These are phyloP conservation scores for Biscutella auriculata DNA, from an alignment of 441 rosid species.

Conservation along the genomic window DNA sequence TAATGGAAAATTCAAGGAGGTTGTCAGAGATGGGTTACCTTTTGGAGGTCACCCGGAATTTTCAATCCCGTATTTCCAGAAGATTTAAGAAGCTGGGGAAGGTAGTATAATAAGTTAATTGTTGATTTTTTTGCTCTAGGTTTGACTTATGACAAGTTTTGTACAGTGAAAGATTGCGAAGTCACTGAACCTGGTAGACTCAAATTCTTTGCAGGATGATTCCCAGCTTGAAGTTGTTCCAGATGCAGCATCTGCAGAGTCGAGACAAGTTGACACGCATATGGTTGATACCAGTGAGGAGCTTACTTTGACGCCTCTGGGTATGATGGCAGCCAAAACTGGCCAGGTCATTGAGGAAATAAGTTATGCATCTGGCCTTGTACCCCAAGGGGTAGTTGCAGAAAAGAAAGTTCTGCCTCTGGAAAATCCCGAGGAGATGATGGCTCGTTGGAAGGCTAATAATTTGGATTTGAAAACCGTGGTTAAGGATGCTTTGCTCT, in stretches of 20 bases:
- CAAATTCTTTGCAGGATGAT: slow-evolving; percentile 35
- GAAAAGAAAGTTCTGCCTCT: slow-evolving; percentile 53
- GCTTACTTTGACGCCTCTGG: slow-evolving; percentile 49
- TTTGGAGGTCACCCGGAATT: slow-evolving; percentile 73
- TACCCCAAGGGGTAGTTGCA: slow-evolving; percentile 34
- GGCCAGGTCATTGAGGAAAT: slow-evolving; percentile 32
- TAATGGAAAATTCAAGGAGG: slow-evolving; percentile 37
- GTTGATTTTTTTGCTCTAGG: slow-evolving; percentile 11
- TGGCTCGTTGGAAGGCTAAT: slow-evolving; percentile 88
- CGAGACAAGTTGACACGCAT: slow-evolving; percentile 25
- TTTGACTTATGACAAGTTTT: slow-evolving; percentile 19
- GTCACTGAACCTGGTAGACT: slow-evolving; percentile 31
- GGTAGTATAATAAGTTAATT: slow-evolving; percentile 13
- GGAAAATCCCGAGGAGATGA: slow-evolving; percentile 97
- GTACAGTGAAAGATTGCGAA: slow-evolving; percentile 46
- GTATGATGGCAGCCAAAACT: slow-evolving; percentile 31
- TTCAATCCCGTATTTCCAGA: slow-evolving; percentile 57
- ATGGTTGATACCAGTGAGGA: slow-evolving; percentile 21
- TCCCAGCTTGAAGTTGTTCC: slow-evolving; percentile 44
- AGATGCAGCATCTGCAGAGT: slow-evolving; percentile 32
- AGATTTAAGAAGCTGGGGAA: slow-evolving; percentile 70
- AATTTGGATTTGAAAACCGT: slow-evolving; percentile 82
- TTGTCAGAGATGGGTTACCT: slow-evolving; percentile 75
- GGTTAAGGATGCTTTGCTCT: slow-evolving; percentile 85
- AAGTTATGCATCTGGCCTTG: slow-evolving; percentile 41